Conservation (phyloP, 371 early-diverging fungal genomes). For the Mucor mucedo region DNA sequence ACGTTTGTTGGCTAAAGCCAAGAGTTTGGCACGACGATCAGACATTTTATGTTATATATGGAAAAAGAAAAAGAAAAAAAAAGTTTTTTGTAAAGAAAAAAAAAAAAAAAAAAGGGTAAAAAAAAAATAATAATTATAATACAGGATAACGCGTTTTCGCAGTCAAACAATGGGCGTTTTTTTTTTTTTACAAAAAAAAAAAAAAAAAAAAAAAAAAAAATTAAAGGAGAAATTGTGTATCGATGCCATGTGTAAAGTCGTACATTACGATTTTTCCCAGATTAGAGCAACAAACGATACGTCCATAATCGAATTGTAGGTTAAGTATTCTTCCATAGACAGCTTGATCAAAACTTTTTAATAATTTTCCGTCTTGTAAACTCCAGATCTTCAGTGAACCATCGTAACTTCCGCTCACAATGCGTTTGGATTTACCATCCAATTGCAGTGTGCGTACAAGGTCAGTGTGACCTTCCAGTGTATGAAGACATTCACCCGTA, state of each 20-base stretch:
- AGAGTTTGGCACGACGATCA: constrained; percentile 26
- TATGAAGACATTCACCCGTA: constrained; percentile 39
- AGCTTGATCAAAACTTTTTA: constrained; percentile 57
- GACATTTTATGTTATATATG: constrained; percentile 15
- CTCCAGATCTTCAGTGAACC: constrained; percentile 88
- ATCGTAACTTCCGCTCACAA: constrained; percentile 86
- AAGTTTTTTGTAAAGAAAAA: neutral
- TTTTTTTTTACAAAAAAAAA: neutral
- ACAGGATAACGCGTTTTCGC: constrained; percentile 13
- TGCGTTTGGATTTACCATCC: constrained; percentile 45
- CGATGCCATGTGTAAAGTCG: constrained; percentile 77
- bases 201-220: neutral
- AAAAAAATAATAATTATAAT: neutral
- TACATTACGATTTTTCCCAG: constrained; percentile 80
- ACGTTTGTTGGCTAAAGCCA: constrained; percentile 25
- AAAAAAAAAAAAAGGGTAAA: neutral
- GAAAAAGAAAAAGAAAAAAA: neutral
- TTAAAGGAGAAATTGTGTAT: constrained; percentile 61
- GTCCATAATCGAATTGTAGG: constrained; percentile 79
- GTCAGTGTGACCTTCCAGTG: constrained; percentile 73
- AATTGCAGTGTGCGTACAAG: constrained; percentile 79
- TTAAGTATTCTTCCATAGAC: constrained; percentile 83
- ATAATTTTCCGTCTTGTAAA: constrained; percentile 57
- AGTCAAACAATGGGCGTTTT: constrained; percentile 6
- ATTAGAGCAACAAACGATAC: constrained; percentile 85